phyloP scores from a whole-genome alignment of 2,329 filamentous ascomycete genomes.

The Phaeosphaeriaceae sp. region DNA sequence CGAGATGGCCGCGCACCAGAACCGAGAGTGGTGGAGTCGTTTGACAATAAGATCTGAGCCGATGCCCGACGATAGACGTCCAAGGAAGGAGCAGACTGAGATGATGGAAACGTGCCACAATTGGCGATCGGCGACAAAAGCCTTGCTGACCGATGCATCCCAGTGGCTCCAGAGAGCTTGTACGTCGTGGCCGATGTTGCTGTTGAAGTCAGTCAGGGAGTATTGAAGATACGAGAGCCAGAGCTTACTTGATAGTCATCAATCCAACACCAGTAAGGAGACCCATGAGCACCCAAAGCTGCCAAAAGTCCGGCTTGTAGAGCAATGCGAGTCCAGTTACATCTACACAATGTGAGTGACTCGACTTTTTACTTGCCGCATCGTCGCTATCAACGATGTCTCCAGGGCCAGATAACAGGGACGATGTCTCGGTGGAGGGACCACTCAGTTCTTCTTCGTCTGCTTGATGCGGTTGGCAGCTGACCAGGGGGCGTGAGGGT shows the following conservation, averaged over 20 bases:
- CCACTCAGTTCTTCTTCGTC: constrained; percentile 45
- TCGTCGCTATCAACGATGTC: constrained; percentile 57
- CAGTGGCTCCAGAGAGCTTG: constrained; percentile 89
- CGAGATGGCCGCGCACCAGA: constrained; percentile 88
- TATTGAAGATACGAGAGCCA: background rate
- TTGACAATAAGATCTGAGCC: constrained; percentile 92
- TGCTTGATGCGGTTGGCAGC: constrained; percentile 45
- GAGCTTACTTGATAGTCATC: constrained; percentile 96
- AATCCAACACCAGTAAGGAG: constrained; percentile 91
- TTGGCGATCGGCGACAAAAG: constrained; percentile 81
- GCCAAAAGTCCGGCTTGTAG: constrained; percentile 82
- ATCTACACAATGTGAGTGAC: constrained; percentile 84
- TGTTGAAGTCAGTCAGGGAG: constrained; percentile 51
- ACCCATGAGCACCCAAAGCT: constrained; percentile 84
- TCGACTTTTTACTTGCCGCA: constrained; percentile 68
- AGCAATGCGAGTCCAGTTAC: constrained; percentile 83
- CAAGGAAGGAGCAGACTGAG: constrained; percentile 85
- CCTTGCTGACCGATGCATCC: constrained; percentile 73
- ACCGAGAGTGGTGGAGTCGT: constrained; percentile 76
- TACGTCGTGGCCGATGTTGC: constrained; percentile 92
- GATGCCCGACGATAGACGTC: constrained; percentile 75
- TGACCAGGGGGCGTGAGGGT: constrained; percentile 26
- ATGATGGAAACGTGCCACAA: constrained; percentile 93
- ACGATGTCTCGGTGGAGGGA: constrained; percentile 76
- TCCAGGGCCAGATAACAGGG: constrained; percentile 74